Evolutionary conservation across 345 rosid species (phyloP), one percentile per base, ranked within the genome.

Genomic region (Camelina laxa): DNA sequence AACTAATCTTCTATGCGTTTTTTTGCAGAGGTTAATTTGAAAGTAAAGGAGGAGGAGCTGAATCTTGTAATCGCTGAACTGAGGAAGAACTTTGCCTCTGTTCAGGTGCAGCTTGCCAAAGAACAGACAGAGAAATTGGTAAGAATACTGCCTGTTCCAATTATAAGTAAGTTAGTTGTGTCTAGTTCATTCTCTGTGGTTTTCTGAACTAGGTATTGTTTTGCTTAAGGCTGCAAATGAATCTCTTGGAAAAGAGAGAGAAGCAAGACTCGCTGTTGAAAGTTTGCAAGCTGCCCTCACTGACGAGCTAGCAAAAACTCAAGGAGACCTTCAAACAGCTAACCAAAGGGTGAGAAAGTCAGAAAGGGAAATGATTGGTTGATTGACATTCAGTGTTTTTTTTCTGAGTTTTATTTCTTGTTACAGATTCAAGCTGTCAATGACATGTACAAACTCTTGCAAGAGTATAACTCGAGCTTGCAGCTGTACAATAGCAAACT

Each of bases 391-490:
- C 57, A 64, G n/a, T 75, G 30, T 48, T 68, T 44, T 15, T 45
- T 60, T 39, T 21, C 36, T 57, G 57, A 3, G n/a, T 33, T 61
- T 77, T 17, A 3, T 9, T 3, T 15, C 24, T 59, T 22, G 38
- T 71, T 85, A 82, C 89, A 95, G 99, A 88, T 92, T 82, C 72
- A 82, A 7, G 89, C 99, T 33, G 80, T 90, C 57, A 92, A 82
- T 85, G 99, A 95, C 70, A 95, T 95, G 97, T 95, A 95, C 87
- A 90, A 89, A 87, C 88, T 90, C 45, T 74, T 95, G 60, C 99
- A 90, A 76, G 99, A 95, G 75, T 95, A 92, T 82, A 95, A 95
- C 65, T 85, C 96, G 42, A 91, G 99, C 84, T 83, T 95, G 82
- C 99, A 92, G 80, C 82, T 85, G 22, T 95, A 95, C 76, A 95